These are phyloP conservation scores for Pontederia crassipes DNA, from an alignment of 176 grass and related monocot species.

Conservation along the genomic window DNA sequence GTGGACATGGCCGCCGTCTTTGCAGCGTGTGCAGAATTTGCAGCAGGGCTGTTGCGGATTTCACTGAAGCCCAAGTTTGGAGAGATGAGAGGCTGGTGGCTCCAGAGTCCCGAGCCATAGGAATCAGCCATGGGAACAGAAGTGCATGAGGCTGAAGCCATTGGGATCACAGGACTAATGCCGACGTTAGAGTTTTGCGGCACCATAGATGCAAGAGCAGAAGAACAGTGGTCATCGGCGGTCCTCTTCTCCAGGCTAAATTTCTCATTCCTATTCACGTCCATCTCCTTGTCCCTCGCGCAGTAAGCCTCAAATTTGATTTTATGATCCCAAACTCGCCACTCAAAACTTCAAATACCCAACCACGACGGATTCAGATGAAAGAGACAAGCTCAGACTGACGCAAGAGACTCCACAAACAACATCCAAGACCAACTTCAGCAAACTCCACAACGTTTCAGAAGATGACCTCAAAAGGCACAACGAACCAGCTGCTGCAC, in stretches of 20 bases:
- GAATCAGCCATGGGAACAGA: neutral
- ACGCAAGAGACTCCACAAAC: too few relatives aligned
- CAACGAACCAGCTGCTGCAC: too few relatives aligned
- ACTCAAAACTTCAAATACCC: neutral
- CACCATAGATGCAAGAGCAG: neutral
- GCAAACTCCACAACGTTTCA: too few relatives aligned
- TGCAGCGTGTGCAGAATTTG: neutral
- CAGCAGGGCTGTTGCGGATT: neutral
- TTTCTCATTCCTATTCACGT: neutral
- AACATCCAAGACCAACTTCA: too few relatives aligned
- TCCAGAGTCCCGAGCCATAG: neutral
- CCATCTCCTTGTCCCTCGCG: neutral
- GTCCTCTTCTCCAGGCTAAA: conserved; percentile 3
- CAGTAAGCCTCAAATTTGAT: neutral
- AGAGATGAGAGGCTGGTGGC: neutral
- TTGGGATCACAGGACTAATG: neutral
- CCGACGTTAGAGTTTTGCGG: neutral
- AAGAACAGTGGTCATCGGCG: neutral
- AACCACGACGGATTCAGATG: too few relatives aligned
- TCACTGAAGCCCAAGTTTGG: neutral
- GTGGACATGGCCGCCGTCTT: neutral
- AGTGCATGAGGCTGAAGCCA: neutral
- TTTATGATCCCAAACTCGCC: neutral
- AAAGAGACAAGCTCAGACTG: too few relatives aligned
- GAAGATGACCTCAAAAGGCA: too few relatives aligned